Evolutionary conservation across 2,329 filamentous ascomycete genomes (phyloP).

Genomic region (Verticillium albo-atrum): DNA sequence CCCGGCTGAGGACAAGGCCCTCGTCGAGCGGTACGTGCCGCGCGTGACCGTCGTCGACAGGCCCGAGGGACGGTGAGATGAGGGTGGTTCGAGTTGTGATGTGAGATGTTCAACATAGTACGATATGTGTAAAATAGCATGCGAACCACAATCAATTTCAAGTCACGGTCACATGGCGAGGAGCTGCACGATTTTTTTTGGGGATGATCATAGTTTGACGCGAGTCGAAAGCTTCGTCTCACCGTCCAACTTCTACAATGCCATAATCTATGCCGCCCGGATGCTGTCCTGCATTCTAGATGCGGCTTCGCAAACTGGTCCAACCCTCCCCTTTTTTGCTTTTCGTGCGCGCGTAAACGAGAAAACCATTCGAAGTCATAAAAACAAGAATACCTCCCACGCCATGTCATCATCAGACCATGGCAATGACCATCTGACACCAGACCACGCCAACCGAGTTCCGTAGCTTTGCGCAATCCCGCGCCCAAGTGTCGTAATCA

Average conservation of each 20-base stretch:
- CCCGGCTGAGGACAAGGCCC: slow-evolving; percentile 67
- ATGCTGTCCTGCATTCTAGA: not conserved
- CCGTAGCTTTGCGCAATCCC: slow-evolving; percentile 1
- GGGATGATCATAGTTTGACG: not conserved
- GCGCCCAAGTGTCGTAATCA: slow-evolving; percentile 8
- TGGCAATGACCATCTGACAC: slow-evolving; percentile 6
- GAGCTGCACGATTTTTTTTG: not conserved
- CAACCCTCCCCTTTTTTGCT: slow-evolving; percentile 1
- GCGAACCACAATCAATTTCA: no score
- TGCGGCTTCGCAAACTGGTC: not conserved
- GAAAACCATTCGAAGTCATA: not conserved
- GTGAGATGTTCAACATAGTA: no score
- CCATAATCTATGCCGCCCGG: not conserved
- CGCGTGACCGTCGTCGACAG: slow-evolving; percentile 58
- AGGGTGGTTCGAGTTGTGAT: no score
- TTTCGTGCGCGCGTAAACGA: not conserved
- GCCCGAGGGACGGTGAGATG: slow-evolving; percentile 15
- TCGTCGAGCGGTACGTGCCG: slow-evolving; percentile 57
- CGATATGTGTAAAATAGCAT: no score
- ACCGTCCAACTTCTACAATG: not conserved
- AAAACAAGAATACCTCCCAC: slow-evolving; percentile 6
- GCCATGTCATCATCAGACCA: slow-evolving; percentile 5
- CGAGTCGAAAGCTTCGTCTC: not conserved
- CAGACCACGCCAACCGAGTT: slow-evolving; percentile 11
- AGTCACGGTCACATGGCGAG: not conserved